Base-by-base conservation (phyloP, 495 filamentous ascomycete genomes). In the Rostrohypoxylon terebratum region DNA sequence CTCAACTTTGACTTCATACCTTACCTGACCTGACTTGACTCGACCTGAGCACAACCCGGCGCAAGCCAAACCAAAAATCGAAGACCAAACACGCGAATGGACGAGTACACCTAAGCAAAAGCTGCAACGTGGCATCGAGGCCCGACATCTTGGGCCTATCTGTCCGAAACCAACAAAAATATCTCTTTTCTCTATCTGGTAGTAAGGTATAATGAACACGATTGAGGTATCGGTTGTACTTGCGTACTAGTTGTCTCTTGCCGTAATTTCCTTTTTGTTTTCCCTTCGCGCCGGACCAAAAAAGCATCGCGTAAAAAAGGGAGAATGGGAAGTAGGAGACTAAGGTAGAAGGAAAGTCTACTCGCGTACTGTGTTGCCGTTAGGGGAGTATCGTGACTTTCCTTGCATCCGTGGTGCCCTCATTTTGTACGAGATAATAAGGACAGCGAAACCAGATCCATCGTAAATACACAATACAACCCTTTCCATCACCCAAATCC, bases 1-100 rank as follows among this genome's bases (percentile, higher is more conserved):
- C 71, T 73, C 71, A 73, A 73, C 71, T 73, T 68, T 66, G 71
- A 73, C 71, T 66, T 73, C 71, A 73, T 72, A 53, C 63, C 61
- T 59, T 59, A 38, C 34, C 28, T 28, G 3, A 38, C 54, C n/a
- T 28, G 13, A 53, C 48, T 23, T 53, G 48, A 53, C 48, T 14
- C 31, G 21, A 53, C 48, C 48, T 53, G 21, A n/a, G 21, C 47
- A 13, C 11, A 13, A 31, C 21, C 48, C 21, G 10, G 20, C 34
- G 13, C 34, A 21, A 44, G 50, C 62, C 40, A 18, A 44, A 59
- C 16, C 23, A 54, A 11, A 23, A 28, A 28, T 28, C 42, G 40
- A 59, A 9, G 20, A 50, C 38, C 62, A 71, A 55, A 66, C 60
- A 60, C 36, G 23, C 48, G 59, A 45, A 31, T 28, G 33, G 48